A percentile compares a stretch with the other conserved stretches of the same genome.
Evolutionary conservation across 2,329 filamentous ascomycete species (phyloP).

Genomic region (Calonectria montana): DNA sequence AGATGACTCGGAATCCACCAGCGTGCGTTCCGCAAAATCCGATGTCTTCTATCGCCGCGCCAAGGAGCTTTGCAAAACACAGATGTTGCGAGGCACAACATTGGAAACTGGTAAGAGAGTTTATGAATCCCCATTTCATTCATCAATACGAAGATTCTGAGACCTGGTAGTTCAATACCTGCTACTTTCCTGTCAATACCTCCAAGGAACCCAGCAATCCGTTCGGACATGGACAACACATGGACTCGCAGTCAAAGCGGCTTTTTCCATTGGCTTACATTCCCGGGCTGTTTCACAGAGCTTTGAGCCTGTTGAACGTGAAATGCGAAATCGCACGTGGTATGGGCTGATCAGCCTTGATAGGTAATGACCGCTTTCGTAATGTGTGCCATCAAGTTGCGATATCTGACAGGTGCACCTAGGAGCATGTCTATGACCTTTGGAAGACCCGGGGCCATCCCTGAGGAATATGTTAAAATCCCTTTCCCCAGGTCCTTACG

Average conservation of each 20-base stretch:
- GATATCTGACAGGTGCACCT: background rate
- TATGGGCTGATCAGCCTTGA: slow-evolving; percentile 33
- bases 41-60: slow-evolving; percentile 59
- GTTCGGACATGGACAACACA: slow-evolving; percentile 66
- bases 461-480: slow-evolving; percentile 29
- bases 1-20: slow-evolving; percentile 39
- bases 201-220: slow-evolving; percentile 65
- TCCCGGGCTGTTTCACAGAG: slow-evolving; percentile 50
- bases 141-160: background rate
- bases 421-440: slow-evolving; percentile 33
- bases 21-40: slow-evolving; percentile 52
- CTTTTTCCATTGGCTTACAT: slow-evolving; percentile 64
- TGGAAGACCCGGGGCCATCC: slow-evolving; percentile 28
- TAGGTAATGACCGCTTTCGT: slow-evolving; percentile 7
- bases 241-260: slow-evolving; percentile 62
- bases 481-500: slow-evolving; percentile 14
- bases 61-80: slow-evolving; percentile 54
- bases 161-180: slow-evolving; percentile 56
- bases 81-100: slow-evolving; percentile 54
- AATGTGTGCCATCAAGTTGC: background rate
- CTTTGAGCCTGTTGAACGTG: slow-evolving; percentile 55
- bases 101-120: slow-evolving; percentile 50
- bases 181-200: slow-evolving; percentile 61
- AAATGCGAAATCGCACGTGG: slow-evolving; percentile 62
- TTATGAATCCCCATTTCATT: background rate